A percentile compares a stretch with the other conserved stretches of the same genome.
These are phyloP conservation scores for Erodium trifolium DNA, from an alignment of 441 rosid genomes.

Conservation along the genomic window DNA sequence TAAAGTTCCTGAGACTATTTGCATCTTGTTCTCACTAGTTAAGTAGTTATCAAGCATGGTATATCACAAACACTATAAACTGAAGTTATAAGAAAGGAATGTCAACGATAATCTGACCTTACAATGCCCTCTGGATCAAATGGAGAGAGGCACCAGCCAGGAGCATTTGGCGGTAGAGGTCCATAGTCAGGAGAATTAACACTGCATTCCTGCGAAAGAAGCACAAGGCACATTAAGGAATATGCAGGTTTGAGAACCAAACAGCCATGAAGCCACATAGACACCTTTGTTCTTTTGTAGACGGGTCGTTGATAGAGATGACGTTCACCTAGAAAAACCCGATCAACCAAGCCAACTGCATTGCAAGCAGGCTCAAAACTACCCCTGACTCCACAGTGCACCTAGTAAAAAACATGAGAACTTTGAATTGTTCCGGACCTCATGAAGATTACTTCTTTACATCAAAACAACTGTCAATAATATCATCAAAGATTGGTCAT, in stretches of 20 bases:
- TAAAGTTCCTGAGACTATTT: neutral
- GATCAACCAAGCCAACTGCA: conserved; percentile 50
- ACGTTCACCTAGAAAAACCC: conserved; percentile 39
- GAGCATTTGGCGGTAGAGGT: conserved; percentile 47
- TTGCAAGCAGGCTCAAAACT: conserved; percentile 61
- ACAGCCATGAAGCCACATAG: neutral
- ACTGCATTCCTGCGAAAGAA: conserved; percentile 44
- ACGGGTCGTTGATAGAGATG: conserved; percentile 53
- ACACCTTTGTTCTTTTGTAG: conserved; percentile 48
- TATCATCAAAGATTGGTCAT: neutral
- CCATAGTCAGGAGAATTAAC: conserved; percentile 60
- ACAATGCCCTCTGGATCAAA: conserved; percentile 60
- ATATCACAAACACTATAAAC: neutral
- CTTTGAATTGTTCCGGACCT: conserved; percentile 13
- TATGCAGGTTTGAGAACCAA: neutral
- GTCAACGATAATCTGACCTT: conserved; percentile 27
- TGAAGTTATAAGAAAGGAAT: conserved; percentile 2
- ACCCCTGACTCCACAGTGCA: conserved; percentile 47
- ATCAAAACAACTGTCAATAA: neutral
- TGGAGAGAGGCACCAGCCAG: conserved; percentile 59
- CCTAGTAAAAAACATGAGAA: conserved; percentile 25
- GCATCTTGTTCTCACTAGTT: neutral
- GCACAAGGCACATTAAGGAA: neutral
- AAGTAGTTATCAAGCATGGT: neutral
- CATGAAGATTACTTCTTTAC: neutral